Conservation (phyloP, 768 basidiomycete genomes). For the Mycena vitilis region DNA sequence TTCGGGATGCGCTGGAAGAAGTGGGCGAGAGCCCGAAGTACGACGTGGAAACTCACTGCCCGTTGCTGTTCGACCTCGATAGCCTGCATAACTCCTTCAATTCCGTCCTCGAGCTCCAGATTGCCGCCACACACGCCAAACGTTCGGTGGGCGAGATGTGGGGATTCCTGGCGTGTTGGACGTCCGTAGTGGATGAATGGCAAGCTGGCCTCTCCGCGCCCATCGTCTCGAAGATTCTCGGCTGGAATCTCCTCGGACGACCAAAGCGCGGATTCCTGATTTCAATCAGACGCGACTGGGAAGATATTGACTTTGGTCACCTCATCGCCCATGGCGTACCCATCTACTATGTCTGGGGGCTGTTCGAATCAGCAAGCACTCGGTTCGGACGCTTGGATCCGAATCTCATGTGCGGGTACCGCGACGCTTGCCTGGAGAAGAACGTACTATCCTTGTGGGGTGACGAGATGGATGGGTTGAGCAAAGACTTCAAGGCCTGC, state of each 20-base stretch:
- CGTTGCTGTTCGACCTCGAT: too few relatives aligned
- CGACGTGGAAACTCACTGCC: too few relatives aligned
- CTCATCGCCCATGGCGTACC: background rate
- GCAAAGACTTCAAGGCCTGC: too few relatives aligned
- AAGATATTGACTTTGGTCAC: background rate
- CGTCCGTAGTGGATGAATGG: background rate
- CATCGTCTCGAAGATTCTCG: background rate
- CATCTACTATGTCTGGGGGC: conserved; percentile 1
- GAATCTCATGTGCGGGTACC: background rate
- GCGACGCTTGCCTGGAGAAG: too few relatives aligned
- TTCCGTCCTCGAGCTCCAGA: too few relatives aligned
- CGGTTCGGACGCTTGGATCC: background rate
- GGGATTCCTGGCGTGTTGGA: conserved; percentile 7
- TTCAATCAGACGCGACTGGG: background rate
- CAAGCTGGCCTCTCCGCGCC: background rate
- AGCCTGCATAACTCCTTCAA: too few relatives aligned
- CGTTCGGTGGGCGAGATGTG: background rate
- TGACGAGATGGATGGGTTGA: too few relatives aligned
- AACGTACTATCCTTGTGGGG: too few relatives aligned
- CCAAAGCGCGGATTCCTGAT: background rate
- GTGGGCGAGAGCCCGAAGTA: too few relatives aligned
- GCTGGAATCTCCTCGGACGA: background rate
- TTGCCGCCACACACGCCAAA: background rate
- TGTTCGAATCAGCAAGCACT: background rate
- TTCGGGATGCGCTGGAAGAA: too few relatives aligned